Conservation (phyloP, 306 rosid species). For the Crataegus laevigata region DNA sequence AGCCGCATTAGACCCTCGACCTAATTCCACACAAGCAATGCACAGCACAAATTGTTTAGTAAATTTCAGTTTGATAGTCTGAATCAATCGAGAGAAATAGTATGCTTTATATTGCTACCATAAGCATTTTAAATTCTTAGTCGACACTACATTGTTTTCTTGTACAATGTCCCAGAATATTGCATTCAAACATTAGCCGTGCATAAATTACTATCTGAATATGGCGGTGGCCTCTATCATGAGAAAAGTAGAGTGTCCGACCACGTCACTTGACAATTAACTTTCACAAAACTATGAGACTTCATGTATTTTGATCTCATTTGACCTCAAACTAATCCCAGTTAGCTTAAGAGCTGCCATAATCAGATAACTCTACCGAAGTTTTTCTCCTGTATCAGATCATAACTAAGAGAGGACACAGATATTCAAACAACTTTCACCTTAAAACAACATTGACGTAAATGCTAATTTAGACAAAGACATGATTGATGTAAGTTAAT, state of each 20-base stretch:
- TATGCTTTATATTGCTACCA: not conserved
- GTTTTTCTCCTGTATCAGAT: no score
- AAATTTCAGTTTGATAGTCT: not conserved
- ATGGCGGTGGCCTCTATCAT: not conserved
- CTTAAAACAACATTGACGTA: not conserved
- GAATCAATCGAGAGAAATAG: not conserved
- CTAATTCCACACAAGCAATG: constrained; percentile 20
- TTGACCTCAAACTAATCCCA: not conserved
- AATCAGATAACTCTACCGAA: no score
- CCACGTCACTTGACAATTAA: no score
- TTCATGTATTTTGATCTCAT: no score
- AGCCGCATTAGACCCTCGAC: constrained; percentile 83
- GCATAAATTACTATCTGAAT: no score
- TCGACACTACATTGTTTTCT: no score
- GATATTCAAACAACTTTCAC: not conserved
- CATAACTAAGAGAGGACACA: not conserved
- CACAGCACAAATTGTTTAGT: not conserved
- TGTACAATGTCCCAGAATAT: no score
- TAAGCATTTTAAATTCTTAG: not conserved
- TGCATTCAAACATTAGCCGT: not conserved
- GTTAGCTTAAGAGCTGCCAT: accelerated
- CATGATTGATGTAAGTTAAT: not conserved
- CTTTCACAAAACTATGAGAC: not conserved
- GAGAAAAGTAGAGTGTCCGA: not conserved
- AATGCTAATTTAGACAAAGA: not conserved